Conservation (phyloP, 768 basidiomycete genomes). For the Rhizopogon vinicolor region DNA sequence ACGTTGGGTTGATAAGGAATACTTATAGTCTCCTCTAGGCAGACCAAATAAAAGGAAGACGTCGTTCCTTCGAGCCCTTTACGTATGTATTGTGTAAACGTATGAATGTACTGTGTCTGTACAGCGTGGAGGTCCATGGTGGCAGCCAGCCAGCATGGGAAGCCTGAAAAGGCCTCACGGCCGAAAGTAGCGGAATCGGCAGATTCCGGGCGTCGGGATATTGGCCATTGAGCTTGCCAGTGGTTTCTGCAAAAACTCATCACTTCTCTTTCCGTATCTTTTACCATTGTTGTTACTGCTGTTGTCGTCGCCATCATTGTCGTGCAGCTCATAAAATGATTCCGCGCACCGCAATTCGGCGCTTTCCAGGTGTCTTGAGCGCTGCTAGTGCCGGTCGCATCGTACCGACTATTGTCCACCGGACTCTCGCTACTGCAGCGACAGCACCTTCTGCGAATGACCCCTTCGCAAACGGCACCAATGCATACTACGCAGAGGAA, state of each 20-base stretch:
- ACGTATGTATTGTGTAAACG: too few relatives aligned
- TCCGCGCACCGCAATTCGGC: conserved; percentile 31
- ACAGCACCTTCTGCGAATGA: conserved; percentile 71
- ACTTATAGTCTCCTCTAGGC: neutral
- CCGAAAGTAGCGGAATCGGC: too few relatives aligned
- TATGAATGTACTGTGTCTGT: too few relatives aligned
- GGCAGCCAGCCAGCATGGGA: too few relatives aligned
- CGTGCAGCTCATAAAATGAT: conserved; percentile 23
- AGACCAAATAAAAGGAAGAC: too few relatives aligned
- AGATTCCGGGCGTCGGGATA: too few relatives aligned
- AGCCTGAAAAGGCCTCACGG: too few relatives aligned
- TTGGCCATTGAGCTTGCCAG: too few relatives aligned
- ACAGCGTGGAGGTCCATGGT: too few relatives aligned
- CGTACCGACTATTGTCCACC: conserved; percentile 17
- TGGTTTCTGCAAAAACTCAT: too few relatives aligned
- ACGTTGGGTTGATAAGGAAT: neutral
- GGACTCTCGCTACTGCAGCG: conserved; percentile 43
- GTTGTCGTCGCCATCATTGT: neutral
- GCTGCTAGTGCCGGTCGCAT: conserved; percentile 12
- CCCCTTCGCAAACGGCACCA: conserved; percentile 89
- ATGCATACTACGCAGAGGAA: conserved; percentile 93
- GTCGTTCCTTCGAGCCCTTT: too few relatives aligned
- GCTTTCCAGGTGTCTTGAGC: conserved; percentile 27
- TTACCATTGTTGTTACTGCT: neutral
- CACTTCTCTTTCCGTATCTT: too few relatives aligned